A percentile compares a stretch with the other conserved stretches of the same genome.
Evolutionary conservation across 257 asterid species (phyloP).

Genomic region (Ballota nigra): DNA sequence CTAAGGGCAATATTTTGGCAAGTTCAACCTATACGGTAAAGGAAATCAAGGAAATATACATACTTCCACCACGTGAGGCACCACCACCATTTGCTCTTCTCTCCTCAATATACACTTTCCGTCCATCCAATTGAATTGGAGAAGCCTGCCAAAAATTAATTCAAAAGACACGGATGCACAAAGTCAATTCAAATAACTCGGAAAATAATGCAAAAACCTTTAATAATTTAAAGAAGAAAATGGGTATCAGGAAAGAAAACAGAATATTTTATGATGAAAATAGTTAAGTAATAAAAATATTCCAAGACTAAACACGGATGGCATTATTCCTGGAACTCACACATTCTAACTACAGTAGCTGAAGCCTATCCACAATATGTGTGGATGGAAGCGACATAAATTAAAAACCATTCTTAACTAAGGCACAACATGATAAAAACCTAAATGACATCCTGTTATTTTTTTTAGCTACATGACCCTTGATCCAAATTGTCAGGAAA

Average conservation of each 20-base stretch:
- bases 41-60: constrained; percentile 25
- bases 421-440: not conserved
- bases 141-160: constrained; percentile 50
- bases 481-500: not conserved
- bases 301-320: not conserved
- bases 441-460: not conserved
- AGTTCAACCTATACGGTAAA: not conserved
- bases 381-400: not conserved
- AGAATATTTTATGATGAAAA: not conserved
- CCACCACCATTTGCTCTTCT: constrained; percentile 54
- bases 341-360: not conserved
- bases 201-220: not conserved
- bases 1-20: not conserved
- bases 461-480: not conserved
- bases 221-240: not conserved
- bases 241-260: not conserved
- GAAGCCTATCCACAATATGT: not conserved
- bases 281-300: not conserved
- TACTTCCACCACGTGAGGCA: constrained; percentile 75
- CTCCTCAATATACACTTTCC: constrained; percentile 73
- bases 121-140: constrained; percentile 65
- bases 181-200: constrained; percentile 3
- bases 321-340: not conserved
- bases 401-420: not conserved
- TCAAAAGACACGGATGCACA: not conserved